phyloP scores from a whole-genome alignment of 2,329 filamentous ascomycete species.

The Scopulariopsis brevicaulis region DNA sequence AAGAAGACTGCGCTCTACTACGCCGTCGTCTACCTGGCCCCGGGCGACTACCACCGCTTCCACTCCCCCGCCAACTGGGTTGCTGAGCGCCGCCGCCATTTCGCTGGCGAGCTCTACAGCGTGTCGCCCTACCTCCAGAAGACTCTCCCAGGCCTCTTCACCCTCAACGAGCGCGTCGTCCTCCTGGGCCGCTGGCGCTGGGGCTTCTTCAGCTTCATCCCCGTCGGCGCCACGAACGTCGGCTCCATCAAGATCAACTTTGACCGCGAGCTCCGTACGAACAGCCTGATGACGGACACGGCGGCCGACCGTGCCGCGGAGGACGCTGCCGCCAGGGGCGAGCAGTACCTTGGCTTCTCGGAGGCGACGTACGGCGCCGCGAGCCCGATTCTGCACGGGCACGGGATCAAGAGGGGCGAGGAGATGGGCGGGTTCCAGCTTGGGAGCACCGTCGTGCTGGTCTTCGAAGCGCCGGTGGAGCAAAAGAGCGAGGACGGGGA shows the following conservation, averaged over 20 bases:
- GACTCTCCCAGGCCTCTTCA: conserved; percentile 87
- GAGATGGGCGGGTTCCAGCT: conserved; percentile 98
- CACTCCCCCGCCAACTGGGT: conserved; percentile 95
- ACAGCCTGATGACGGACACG: conserved; percentile 85
- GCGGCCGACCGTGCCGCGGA: conserved; percentile 79
- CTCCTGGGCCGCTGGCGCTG: conserved; percentile 89
- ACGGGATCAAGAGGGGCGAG: conserved; percentile 76
- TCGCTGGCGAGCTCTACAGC: conserved; percentile 89
- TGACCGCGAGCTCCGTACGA: conserved; percentile 85
- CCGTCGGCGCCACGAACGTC: conserved; percentile 94
- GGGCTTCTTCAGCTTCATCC: conserved; percentile 94
- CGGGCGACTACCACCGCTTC: conserved; percentile 97
- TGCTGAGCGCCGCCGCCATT: conserved; percentile 88
- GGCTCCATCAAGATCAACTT: conserved; percentile 97
- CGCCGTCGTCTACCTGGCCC: conserved; percentile 88
- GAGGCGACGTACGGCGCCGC: conserved; percentile 82
- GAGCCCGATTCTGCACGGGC: conserved; percentile 66
- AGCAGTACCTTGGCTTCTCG: conserved; percentile 80
- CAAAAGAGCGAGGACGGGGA: conserved; percentile 30
- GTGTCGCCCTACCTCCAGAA: conserved; percentile 92
- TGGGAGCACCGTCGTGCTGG: conserved; percentile 86
- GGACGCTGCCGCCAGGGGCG: conserved; percentile 61
- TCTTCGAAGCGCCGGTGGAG: conserved; percentile 71
- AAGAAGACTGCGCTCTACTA: conserved; percentile 75
- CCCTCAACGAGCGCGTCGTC: conserved; percentile 90